A percentile compares a stretch with the other conserved stretches of the same genome.
These are phyloP conservation scores for Perkinsela sp. DNA, from an alignment of 208 protist species.

Conservation along the genomic window DNA sequence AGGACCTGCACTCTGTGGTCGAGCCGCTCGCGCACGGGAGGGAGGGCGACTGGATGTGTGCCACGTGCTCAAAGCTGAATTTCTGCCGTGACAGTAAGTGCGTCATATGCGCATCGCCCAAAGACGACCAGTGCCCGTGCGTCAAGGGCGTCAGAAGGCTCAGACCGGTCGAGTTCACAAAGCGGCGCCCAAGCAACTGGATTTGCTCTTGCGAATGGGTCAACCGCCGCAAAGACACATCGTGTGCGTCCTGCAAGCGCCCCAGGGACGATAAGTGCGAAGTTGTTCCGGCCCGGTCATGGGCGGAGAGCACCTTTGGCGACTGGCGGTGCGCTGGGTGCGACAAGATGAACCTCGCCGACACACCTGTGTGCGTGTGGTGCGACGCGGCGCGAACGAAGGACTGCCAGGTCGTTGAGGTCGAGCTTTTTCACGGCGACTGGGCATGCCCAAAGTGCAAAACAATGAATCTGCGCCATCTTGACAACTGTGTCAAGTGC, in stretches of 20 bases:
- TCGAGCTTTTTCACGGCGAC: background rate
- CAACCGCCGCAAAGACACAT: background rate
- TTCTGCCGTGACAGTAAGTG: background rate
- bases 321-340: background rate
- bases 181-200: background rate
- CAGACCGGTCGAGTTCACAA: background rate
- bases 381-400: background rate
- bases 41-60: background rate
- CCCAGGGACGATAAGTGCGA: background rate
- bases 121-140: background rate
- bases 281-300: background rate
- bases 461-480: background rate
- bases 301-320: background rate
- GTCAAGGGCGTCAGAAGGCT: background rate
- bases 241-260: background rate
- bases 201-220: background rate
- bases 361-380: background rate
- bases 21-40: background rate
- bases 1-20: background rate
- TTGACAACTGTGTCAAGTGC: background rate
- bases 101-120: background rate
- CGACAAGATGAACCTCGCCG: background rate
- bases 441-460: constrained; percentile 1
- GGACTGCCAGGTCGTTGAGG: background rate
- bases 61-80: background rate